Evolutionary conservation across 2,329 filamentous ascomycete genomes (phyloP), one percentile per base, ranked within the genome.

Genomic region (Paecilomyces niveus): DNA sequence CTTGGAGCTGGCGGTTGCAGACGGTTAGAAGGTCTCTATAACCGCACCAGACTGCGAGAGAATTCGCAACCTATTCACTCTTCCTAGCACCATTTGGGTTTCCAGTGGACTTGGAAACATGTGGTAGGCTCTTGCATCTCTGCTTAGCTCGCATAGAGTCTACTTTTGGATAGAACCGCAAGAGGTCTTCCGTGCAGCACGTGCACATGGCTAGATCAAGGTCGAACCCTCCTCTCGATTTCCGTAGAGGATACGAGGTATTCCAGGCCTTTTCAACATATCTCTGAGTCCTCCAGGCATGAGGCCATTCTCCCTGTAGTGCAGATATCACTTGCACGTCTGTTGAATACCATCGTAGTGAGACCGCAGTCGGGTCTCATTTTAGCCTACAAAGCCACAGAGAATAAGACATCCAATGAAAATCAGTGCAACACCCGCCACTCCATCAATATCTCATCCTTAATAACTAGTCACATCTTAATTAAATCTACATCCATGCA

Each of bases 331-430:
- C 15, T n/a, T 45, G 3, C 15, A 45, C 15, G 9, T 18, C 22
- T 29, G 7, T 57, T 18, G 8, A 52, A 54, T 39, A 13, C 11
- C 39, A 26, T 52, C 21, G 53, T 56, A 18, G 39, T 53, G 53
- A 56, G 45, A 18, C 31, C n/a, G 35, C 53, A 35, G 21, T 31
- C 55, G 54, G 31, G 57, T 59, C 54, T 56, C 57, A 59, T 59
- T 18, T 18, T 18, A 45, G 39, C 39, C 39, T 18, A n/a, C 39
- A 45, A 18, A 8, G 39, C n/a, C 39, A 39, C 35, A 18, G 39
- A 33, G 10, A 45, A 45, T 45, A 18, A 45, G 18, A 18, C n/a
- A 45, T 45, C n/a, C 15, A 18, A 18, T 45, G 15, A 45, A 45
- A 45, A 45, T 45, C 6, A 45, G 18, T 21, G 2, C 2, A 45